Evolutionary conservation across 768 basidiomycete species (phyloP).

Genomic region (Cantharellus cinnabarinus): DNA sequence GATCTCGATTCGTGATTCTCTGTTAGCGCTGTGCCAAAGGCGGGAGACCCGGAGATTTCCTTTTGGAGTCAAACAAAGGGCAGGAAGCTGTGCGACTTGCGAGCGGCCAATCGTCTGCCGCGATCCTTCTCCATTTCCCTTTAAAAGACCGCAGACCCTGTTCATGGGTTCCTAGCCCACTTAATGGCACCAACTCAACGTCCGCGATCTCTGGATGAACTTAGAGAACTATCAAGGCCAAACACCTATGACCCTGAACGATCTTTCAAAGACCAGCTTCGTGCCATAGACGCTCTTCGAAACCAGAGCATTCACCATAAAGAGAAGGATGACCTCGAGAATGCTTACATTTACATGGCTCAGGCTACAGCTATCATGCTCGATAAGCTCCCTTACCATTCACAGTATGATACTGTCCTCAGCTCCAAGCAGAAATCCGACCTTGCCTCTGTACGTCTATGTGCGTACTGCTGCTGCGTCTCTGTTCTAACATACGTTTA

Average conservation of each 20-base stretch:
- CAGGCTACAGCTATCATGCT: constrained; percentile 58
- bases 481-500: background rate
- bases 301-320: constrained; percentile 5
- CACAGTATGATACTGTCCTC: constrained; percentile 36
- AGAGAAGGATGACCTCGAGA: constrained; percentile 33
- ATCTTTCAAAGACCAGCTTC: constrained; percentile 9
- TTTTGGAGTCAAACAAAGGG: no score
- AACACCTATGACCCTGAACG: constrained; percentile 3
- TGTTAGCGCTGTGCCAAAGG: no score
- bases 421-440: constrained; percentile 40
- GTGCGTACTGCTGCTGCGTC: constrained; percentile 6
- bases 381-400: constrained; percentile 56
- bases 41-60: no score
- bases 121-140: background rate
- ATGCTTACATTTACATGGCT: constrained; percentile 52
- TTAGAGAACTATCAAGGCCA: constrained; percentile 8
- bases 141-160: background rate
- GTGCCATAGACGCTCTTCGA: constrained; percentile 9
- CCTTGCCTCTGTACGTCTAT: constrained; percentile 40
- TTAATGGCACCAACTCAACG: background rate
- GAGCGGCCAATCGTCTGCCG: no score
- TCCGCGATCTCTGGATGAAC: constrained; percentile 9
- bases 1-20: no score
- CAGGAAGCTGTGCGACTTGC: no score
- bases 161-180: background rate